Evolutionary conservation across 1,284 basidiomycete species (phyloP), one percentile per base, ranked within the genome.

Genomic region (Tilletia horrida): DNA sequence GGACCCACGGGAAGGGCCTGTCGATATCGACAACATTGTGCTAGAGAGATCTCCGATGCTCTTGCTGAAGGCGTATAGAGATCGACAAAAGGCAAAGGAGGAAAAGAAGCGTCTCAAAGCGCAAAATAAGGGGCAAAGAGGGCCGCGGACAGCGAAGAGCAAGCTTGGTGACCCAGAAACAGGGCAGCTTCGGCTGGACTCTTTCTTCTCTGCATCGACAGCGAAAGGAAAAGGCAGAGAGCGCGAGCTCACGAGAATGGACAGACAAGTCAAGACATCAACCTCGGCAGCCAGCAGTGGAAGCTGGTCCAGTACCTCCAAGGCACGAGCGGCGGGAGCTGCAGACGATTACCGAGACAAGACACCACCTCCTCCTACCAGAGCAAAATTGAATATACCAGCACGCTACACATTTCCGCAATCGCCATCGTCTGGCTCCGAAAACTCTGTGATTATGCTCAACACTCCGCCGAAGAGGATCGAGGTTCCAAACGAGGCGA

Each of bases 101-200:
- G 55, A 40, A 18, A 59, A 29, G 14, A 29, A 59, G 29, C 55
- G 55, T 29, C 25, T 59, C 25, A 25, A 59, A 40, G 55, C 55
- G 23, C 29, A 35, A 29, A 59, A 35, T 27, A 29, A n/a, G 55
- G 27, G 23, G 11, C 55, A 29, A 59, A 59, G 50, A 52, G 35
- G 6, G 11, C 6, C 50, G 4, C 50, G 50, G 14, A 25, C 50
- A 21, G 25, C 21, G 50, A 21, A 59, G 27, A 35, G 55, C 29
- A 59, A 35, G 16, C 31, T 59, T 3, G 55, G 25, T n/a, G 35
- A 59, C 18, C 29, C 55, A 3, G 55, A 59, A 7, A 13, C n/a
- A 18, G 55, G 55, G 9, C 55, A 59, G 35, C 55, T 25, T 13
- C 27, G 55, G 16, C 27, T 59, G 11, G 13, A 25, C 55, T 25